phyloP scores from a whole-genome alignment of 2,329 filamentous ascomycete species.

The Aureobasidium pullulans region DNA sequence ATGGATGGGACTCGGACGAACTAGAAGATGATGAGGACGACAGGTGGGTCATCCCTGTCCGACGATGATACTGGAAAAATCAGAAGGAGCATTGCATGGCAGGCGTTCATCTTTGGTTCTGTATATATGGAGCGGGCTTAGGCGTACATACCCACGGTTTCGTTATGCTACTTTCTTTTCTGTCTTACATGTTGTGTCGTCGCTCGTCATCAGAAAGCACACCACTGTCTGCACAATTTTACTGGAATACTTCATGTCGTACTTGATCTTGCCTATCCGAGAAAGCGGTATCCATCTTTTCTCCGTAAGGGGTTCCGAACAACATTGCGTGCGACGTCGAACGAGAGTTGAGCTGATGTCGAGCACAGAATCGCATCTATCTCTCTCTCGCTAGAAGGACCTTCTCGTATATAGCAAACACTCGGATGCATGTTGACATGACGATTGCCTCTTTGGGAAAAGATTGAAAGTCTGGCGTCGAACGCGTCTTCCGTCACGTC shows the following conservation, averaged over 20 bases:
- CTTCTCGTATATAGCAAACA: too few species aligned
- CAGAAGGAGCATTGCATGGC: neutral
- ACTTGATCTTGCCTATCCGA: neutral
- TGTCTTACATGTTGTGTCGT: too few species aligned
- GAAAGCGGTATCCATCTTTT: too few species aligned
- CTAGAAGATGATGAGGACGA: slow-evolving; percentile 34
- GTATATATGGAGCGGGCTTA: neutral
- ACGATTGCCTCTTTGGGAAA: neutral
- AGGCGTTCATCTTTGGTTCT: neutral
- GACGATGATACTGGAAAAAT: neutral
- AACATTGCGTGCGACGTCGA: too few species aligned
- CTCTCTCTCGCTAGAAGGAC: too few species aligned
- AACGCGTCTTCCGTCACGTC: neutral
- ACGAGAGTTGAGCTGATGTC: too few species aligned
- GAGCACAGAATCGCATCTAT: too few species aligned
- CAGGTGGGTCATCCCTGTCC: slow-evolving; percentile 3
- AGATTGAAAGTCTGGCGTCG: neutral
- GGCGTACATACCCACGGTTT: neutral
- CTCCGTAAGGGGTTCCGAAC: too few species aligned
- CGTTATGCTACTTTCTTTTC: neutral
- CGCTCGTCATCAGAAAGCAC: too few species aligned
- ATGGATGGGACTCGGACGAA: slow-evolving; percentile 54
- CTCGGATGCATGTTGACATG: too few species aligned
- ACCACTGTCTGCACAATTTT: neutral
- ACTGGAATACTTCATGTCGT: neutral